These are phyloP conservation scores for Pseudopediastrum boryanum DNA, from an alignment of 139 green algal species.

Conservation along the genomic window DNA sequence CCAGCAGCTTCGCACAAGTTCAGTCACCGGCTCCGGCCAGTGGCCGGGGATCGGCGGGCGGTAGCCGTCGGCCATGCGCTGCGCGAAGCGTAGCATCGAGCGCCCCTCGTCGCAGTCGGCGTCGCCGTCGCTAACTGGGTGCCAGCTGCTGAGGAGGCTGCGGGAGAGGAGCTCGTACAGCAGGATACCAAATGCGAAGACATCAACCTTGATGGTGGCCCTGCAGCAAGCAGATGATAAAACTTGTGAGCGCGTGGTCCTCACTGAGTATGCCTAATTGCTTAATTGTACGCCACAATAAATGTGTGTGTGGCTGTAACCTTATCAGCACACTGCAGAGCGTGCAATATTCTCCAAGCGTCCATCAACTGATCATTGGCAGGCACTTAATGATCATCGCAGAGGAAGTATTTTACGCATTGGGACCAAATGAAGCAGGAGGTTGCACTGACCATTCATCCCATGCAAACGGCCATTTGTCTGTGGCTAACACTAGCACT, in stretches of 20 bases:
- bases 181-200: constrained; percentile 51
- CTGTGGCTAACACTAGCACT: no score
- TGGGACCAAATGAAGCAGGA: no score
- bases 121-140: neutral
- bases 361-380: neutral
- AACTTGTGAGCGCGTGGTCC: no score
- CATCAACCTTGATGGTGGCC: constrained; percentile 48
- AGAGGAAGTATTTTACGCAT: no score
- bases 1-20: constrained; percentile 56
- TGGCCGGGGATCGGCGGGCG: constrained; percentile 45
- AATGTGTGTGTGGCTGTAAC: neutral
- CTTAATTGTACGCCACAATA: neutral
- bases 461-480: no score
- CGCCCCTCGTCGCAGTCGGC: neutral
- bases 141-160: constrained; percentile 15
- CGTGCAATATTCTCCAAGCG: neutral
- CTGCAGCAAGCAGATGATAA: neutral
- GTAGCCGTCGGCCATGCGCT: constrained; percentile 56
- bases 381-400: no score
- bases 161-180: constrained; percentile 48
- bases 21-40: constrained; percentile 44
- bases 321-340: neutral
- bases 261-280: neutral
- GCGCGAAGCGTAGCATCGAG: constrained; percentile 50
- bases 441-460: no score